These are phyloP conservation scores for Trichoderma gracile DNA, from an alignment of 2,329 filamentous ascomycete species.

Conservation along the genomic window DNA sequence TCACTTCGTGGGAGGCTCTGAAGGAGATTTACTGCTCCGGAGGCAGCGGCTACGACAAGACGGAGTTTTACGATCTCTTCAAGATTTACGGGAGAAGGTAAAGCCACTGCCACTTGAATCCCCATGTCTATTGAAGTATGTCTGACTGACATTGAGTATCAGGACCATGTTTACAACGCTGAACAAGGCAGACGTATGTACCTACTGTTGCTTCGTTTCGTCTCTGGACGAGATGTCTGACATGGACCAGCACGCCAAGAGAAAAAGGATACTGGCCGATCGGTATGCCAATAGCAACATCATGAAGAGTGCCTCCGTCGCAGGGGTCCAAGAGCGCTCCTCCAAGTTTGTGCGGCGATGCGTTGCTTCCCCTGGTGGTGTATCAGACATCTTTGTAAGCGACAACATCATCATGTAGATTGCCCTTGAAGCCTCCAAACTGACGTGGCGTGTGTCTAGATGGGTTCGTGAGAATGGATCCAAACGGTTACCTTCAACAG, in stretches of 20 bases:
- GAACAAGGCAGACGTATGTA: slow-evolving; percentile 53
- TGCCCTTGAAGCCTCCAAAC: no score
- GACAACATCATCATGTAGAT: background rate
- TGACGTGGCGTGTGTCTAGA: no score
- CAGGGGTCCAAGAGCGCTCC: slow-evolving; percentile 60
- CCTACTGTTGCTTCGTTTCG: no score
- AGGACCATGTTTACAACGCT: slow-evolving; percentile 63
- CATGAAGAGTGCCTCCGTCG: slow-evolving; percentile 55
- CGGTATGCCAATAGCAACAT: slow-evolving; percentile 70
- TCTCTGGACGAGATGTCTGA: background rate
- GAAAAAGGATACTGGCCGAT: slow-evolving; percentile 64
- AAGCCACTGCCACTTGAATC: slow-evolving; percentile 20
- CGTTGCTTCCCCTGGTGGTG: slow-evolving; percentile 44
- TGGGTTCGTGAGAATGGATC: slow-evolving; percentile 32
- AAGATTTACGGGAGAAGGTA: slow-evolving; percentile 58
- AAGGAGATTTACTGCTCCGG: slow-evolving; percentile 64
- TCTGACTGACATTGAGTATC: background rate
- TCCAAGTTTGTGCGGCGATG: slow-evolving; percentile 57
- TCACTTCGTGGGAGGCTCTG: slow-evolving; percentile 56
- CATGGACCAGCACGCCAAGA: slow-evolving; percentile 56
- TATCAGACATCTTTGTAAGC: slow-evolving; percentile 63
- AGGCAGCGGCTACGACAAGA: slow-evolving; percentile 66
- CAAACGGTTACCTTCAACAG: background rate
- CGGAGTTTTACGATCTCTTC: slow-evolving; percentile 64
- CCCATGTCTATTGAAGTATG: background rate